Evolutionary conservation across 345 rosid species (phyloP).

Genomic region (Linum lewisii): DNA sequence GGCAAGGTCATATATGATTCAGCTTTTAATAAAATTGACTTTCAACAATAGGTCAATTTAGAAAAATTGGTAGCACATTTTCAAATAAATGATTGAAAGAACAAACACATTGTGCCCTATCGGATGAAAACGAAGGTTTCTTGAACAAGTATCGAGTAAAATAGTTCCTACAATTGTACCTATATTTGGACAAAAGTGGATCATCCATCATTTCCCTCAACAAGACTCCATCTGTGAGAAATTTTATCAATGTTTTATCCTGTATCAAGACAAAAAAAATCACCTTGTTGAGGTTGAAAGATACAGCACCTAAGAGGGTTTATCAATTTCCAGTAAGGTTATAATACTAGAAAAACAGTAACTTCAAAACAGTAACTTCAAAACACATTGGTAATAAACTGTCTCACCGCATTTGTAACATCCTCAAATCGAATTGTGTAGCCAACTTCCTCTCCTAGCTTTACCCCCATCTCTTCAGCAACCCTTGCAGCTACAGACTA

Average conservation of each 20-base stretch:
- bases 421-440: constrained; percentile 91
- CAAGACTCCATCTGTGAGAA: constrained; percentile 90
- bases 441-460: constrained; percentile 94
- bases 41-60: not conserved
- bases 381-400: constrained; percentile 1
- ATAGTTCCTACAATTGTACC: constrained; percentile 29
- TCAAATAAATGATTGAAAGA: not conserved
- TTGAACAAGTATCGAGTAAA: not conserved
- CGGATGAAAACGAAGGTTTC: not conserved
- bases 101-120: not conserved
- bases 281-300: constrained; percentile 3
- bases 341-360: constrained; percentile 4
- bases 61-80: not conserved
- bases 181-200: constrained; percentile 91
- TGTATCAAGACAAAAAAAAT: constrained; percentile 32
- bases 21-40: not conserved
- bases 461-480: constrained; percentile 92
- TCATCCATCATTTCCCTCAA: constrained; percentile 99
- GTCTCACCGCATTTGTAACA: constrained; percentile 58
- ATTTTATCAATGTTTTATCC: constrained; percentile 71
- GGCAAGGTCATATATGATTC: not conserved
- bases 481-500: constrained; percentile 93
- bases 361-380: not conserved
- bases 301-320: constrained; percentile 2
- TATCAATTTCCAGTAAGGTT: not conserved